Conservation (phyloP, 371 early-diverging fungal species). For the Mortierella polycephala region DNA sequence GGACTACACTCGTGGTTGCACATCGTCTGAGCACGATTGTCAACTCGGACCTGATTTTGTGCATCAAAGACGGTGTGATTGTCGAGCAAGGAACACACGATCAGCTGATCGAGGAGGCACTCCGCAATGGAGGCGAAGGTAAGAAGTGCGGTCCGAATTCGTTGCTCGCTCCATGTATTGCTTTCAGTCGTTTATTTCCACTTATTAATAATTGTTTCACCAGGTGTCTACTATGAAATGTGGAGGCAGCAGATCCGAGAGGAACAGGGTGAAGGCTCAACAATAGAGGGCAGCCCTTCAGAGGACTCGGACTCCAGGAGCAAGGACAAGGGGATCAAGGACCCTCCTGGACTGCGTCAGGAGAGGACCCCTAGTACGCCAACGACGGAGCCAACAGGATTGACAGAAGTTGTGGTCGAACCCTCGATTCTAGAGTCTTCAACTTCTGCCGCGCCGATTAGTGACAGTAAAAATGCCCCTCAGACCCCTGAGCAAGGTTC, state of each 20-base stretch:
- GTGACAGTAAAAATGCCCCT: neutral
- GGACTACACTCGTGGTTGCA: constrained; percentile 95
- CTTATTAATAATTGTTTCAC: neutral
- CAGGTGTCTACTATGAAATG: constrained; percentile 83
- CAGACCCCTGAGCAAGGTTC: neutral
- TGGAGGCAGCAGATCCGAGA: constrained; percentile 89
- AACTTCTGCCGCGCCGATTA: too few relatives aligned
- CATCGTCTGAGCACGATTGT: constrained; percentile 90
- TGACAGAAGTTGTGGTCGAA: constrained; percentile 26
- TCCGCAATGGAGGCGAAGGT: constrained; percentile 50
- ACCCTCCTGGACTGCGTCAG: constrained; percentile 2
- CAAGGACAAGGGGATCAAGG: constrained; percentile 24
- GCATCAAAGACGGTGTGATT: constrained; percentile 82
- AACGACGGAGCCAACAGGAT: constrained; percentile 13
- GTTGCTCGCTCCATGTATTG: neutral
- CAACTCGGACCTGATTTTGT: constrained; percentile 80
- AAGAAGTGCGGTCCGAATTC: neutral
- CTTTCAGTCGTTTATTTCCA: neutral
- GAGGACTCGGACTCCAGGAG: constrained; percentile 33
- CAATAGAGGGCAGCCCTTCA: constrained; percentile 27
- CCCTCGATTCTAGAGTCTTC: neutral
- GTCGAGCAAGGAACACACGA: constrained; percentile 90
- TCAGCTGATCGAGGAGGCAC: constrained; percentile 65
- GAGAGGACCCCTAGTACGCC: neutral
- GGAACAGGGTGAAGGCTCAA: constrained; percentile 51